Base-by-base conservation (phyloP, 306 rosid genomes). In the Inga laurina region DNA sequence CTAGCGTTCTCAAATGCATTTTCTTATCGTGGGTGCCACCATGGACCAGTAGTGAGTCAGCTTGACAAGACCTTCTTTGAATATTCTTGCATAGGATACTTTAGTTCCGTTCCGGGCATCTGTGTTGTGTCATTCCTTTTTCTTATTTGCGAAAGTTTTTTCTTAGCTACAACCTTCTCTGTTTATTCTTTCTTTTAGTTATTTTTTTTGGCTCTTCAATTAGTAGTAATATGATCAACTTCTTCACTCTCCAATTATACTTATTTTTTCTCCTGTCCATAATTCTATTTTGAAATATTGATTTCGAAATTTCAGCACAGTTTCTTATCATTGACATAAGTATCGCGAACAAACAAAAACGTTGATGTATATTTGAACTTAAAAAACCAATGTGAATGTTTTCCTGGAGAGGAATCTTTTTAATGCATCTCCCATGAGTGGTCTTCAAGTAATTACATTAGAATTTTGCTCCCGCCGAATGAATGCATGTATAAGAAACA, bases 21-120 rank as follows among this genome's bases (percentile, higher is more conserved):
- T 34, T 48, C 44, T 21, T 67, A 32, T 65, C 10, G 72, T 16
- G 41, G 80, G 72, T 74, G 43, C 14, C 57, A 46, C 46, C 73
- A 62, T 48, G n/a, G 70, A 57, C 52, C 52, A 7, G 16, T 39
- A 3, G 41, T 41, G 80, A 76, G 59, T 67, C 67, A 69, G 57
- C 79, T 59, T 45, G 79, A 73, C 71, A n/a, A 61, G 70, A 72
- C 77, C 59, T 72, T 72, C 79, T 8, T 68, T 45, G 79, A 81
- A 30, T 30, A 59, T 70, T 61, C 30, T 59, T 59, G 79, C 64
- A 30, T 81, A 43, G 49, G 76, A 75, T 44, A 37, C 73, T 69
- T 27, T 18, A 30, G 73, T 57, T 59, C 72, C 71, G 46, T 80
- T 80, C 72, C 45, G 24, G 48, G 35, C 69, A 14, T 76, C 79